Base-by-base conservation (phyloP, 495 filamentous ascomycete genomes). In the Hyaloscypha bicolor region DNA sequence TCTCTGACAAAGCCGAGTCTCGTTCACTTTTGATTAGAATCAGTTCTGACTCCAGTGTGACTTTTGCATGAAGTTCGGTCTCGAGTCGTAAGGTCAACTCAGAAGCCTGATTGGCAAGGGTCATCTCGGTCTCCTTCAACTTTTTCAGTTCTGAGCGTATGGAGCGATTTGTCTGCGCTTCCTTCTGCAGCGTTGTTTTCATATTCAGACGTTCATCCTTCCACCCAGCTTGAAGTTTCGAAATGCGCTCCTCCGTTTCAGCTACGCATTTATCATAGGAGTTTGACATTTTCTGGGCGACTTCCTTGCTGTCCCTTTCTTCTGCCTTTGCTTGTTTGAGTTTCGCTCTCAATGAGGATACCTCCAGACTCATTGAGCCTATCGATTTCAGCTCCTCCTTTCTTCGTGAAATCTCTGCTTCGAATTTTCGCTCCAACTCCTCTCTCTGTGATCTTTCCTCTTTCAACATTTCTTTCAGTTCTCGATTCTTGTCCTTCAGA, bases 381-480 rank as follows among this genome's bases (percentile, higher is more conserved):
- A 48, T 48, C 42, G 42, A 14, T 16, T 48, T 6, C 11, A 14
- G 42, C 42, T 48, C 11, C 16, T 48, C 0, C 42, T 48, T 48
- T 19, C 42, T 48, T 48, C 42, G 42, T 19, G 42, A 14, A 14
- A 19, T 48, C 16, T 48, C 42, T 19, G 9, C 42, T 48, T 48
- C 16, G 16, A 48, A 14, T 19, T 48, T 3, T 14, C 16, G 42
- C 16, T 48, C 11, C 42, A 48, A 19, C 11, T 48, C 42, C 6
- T 48, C 42, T 48, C 42, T 48, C 42, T 48, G 8, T 48, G 42
- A 14, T 48, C 9, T 48, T 19, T 48, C 42, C 3, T 48, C 42
- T 48, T 12, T 19, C 42, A 48, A 48, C 42, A 48, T 48, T 12
- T 19, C 16, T 14, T 62, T 30, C 60, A 62, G 60, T 51, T 25